These are phyloP conservation scores for Alternaria angustiovoidea DNA, from an alignment of 2,329 filamentous ascomycete genomes.

Conservation along the genomic window DNA sequence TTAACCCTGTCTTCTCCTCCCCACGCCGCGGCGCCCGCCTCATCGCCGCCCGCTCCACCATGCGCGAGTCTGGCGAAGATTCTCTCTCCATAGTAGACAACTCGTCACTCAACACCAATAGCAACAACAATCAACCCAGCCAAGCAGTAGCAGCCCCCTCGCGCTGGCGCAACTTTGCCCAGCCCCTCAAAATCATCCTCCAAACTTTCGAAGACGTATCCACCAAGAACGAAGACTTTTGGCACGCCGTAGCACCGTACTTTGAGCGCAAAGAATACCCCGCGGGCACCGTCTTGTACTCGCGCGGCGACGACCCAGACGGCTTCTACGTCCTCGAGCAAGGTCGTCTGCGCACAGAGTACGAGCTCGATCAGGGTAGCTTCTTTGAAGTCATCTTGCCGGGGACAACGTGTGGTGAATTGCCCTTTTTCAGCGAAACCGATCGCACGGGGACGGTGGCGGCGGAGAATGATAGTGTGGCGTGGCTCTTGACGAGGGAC, in stretches of 20 bases:
- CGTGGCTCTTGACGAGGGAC: constrained; percentile 79
- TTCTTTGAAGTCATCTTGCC: constrained; percentile 93
- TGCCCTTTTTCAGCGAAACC: constrained; percentile 96
- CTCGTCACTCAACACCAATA: background rate
- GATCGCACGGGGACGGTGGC: constrained; percentile 84
- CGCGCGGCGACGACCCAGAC: constrained; percentile 74
- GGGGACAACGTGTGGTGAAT: constrained; percentile 92
- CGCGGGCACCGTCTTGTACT: constrained; percentile 78
- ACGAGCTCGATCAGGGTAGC: constrained; percentile 86
- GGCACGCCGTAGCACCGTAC: constrained; percentile 81
- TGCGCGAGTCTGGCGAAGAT: constrained; percentile 63
- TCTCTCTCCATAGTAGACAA: constrained; percentile 25
- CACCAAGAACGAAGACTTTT: constrained; percentile 90
- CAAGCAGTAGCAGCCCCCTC: constrained; percentile 40
- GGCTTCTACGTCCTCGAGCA: constrained; percentile 92
- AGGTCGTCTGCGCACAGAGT: constrained; percentile 89
- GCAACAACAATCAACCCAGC: background rate
- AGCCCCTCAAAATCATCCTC: constrained; percentile 88
- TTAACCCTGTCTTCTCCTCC: constrained; percentile 72
- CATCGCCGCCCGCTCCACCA: constrained; percentile 77
- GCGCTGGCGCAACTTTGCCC: constrained; percentile 86
- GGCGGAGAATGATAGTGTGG: constrained; percentile 81
- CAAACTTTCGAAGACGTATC: constrained; percentile 95
- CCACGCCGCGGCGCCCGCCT: constrained; percentile 81
- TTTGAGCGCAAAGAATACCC: constrained; percentile 74